Evolutionary conservation across 1,139 yeast genomes (phyloP), one percentile per base, ranked within the genome.

Genomic region (Geotrichum phurueaensis): DNA sequence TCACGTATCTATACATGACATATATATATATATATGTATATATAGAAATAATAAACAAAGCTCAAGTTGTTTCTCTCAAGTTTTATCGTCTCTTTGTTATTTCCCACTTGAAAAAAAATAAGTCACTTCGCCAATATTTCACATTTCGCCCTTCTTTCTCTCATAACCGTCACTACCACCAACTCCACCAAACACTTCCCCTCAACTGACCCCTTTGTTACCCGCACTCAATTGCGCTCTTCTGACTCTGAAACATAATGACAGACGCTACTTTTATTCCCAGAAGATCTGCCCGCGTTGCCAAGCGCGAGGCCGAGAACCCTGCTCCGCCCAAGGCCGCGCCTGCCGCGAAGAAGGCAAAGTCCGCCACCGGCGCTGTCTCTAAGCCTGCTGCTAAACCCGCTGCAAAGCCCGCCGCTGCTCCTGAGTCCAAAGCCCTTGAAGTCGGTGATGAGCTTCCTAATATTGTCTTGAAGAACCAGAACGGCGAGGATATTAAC

Each of bases 361-460:
- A 56, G 47, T 57, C 60, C 3, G 58, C 18, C 18, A 39, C 23
- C 33, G 31, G 9, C 31, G 43, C 50, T 15, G 51, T n/a, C 22
- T 22, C 49, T 22, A 39, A 57, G 13, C 22, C 52, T 18, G 9
- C 52, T n/a, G 48, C 36, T 5, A 51, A 33, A n/a, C 33, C 60
- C 31, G 52, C 29, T 10, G 31, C 39, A n/a, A 18, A 54, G 10
- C 3, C 43, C 18, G 27, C 36, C 7, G 31, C 12, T 13, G n/a
- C 47, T n/a, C 9, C 47, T n/a, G 53, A 49, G 23, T 20, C 56
- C n/a, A 47, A 52, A 33, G 43, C 27, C 15, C 57, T 59, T 22
- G 43, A 52, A 15, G 78, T 82, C 15, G 96, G 96, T 23, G 96
- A 86, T 70, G 71, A 72, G 22, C 79, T 91, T 56, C 97, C 97